phyloP scores from a whole-genome alignment of 106 monocot species.

The Phalaenopsis aphrodite region DNA sequence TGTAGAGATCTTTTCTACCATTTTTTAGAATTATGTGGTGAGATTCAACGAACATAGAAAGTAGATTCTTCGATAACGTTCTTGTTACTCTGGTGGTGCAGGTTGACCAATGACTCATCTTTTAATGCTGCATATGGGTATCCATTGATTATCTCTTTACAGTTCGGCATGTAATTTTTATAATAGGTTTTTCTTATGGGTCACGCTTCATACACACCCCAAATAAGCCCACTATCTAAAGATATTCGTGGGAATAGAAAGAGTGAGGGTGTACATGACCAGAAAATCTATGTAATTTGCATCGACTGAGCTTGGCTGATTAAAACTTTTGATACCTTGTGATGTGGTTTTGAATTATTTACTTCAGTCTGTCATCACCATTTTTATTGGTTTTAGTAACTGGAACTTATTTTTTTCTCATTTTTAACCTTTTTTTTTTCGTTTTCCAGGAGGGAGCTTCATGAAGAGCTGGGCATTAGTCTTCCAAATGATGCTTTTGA shows the following conservation, averaged over 20 bases:
- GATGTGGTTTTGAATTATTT: neutral
- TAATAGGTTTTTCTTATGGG: no score
- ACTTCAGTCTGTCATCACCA: neutral
- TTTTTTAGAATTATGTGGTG: neutral
- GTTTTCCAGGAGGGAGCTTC: constrained; percentile 76
- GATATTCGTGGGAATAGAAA: neutral
- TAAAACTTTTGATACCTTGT: neutral
- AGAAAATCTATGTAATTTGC: neutral
- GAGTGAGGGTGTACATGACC: neutral
- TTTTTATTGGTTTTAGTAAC: neutral
- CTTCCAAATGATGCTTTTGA: constrained; percentile 93
- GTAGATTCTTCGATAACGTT: neutral
- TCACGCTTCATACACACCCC: no score
- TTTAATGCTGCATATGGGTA: neutral
- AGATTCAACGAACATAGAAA: neutral
- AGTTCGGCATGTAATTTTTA: neutral
- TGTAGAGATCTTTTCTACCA: neutral
- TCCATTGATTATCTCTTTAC: neutral
- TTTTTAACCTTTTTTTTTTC: neutral
- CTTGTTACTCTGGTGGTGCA: neutral
- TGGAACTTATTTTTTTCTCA: neutral
- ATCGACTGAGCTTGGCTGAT: neutral
- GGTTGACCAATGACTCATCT: neutral
- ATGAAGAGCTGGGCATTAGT: constrained; percentile 83
- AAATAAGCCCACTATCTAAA: neutral